Conservation (phyloP, 352 stramenopile species). For the Paralagenidium karlingii region DNA sequence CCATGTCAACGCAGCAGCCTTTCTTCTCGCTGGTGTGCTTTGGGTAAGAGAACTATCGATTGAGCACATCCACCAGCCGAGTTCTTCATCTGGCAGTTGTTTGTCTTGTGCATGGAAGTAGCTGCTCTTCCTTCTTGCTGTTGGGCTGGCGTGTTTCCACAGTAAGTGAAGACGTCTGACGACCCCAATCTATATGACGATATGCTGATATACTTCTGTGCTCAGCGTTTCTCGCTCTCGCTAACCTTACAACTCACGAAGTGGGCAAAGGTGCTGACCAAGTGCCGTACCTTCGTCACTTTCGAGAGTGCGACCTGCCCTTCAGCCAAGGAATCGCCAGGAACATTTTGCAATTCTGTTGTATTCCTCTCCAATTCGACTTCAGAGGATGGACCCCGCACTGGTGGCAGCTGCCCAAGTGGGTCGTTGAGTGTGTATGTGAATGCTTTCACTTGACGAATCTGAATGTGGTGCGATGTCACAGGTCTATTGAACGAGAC, state of each 20-base stretch:
- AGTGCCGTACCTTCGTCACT: conserved; percentile 48
- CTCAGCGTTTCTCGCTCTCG: conserved; percentile 31
- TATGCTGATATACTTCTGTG: no score
- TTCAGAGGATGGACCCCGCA: conserved; percentile 12
- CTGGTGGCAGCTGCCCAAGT: conserved; percentile 9
- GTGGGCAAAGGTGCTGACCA: conserved; percentile 28
- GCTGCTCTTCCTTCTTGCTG: conserved; percentile 7
- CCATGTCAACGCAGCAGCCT: conserved; percentile 6
- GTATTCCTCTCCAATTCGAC: neutral
- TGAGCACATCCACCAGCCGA: conserved; percentile 2
- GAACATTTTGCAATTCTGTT: conserved; percentile 37
- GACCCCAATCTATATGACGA: no score
- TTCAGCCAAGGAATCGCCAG: conserved; percentile 28
- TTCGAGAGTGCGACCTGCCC: conserved; percentile 51
- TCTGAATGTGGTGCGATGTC: conserved; percentile 17
- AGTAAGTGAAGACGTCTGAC: conserved; percentile 8
- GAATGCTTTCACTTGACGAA: no score
- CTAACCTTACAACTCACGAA: conserved; percentile 65
- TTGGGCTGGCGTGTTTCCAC: conserved; percentile 15
- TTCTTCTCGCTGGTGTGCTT: conserved; percentile 12
- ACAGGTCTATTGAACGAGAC: conserved; percentile 29
- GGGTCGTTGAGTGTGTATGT: neutral
- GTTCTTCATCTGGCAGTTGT: no score
- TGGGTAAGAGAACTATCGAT: conserved; percentile 10
- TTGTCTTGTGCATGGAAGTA: conserved; percentile 4